phyloP scores from a whole-genome alignment of 169 alveolate genomes.

The Eimeria praecox region DNA sequence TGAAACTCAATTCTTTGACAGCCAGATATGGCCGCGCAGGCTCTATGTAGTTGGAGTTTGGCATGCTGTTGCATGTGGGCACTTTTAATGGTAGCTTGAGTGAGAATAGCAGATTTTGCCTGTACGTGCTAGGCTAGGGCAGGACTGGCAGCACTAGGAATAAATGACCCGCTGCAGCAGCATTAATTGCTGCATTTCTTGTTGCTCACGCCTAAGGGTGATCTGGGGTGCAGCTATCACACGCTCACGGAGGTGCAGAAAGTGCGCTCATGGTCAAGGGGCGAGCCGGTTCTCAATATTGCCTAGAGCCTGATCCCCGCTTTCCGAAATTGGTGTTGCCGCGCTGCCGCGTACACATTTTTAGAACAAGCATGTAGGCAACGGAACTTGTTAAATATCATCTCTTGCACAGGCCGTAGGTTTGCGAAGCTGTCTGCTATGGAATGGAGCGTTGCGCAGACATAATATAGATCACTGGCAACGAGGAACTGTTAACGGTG shows the following conservation, averaged over 20 bases:
- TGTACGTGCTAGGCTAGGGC: too few species aligned
- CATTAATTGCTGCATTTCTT: too few species aligned
- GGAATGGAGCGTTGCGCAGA: not conserved
- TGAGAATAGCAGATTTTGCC: too few species aligned
- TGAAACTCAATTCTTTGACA: not conserved
- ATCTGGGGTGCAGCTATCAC: not conserved
- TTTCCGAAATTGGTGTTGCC: not conserved
- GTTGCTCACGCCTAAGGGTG: not conserved
- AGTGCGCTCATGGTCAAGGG: not conserved
- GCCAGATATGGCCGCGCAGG: too few species aligned
- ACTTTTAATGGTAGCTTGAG: too few species aligned
- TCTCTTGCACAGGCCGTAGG: not conserved
- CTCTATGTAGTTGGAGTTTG: too few species aligned
- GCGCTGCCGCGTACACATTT: too few species aligned
- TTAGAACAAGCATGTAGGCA: not conserved
- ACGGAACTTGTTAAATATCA: not conserved
- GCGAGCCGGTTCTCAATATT: not conserved
- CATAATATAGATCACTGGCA: not conserved
- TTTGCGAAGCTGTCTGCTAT: not conserved
- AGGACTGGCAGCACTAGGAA: too few species aligned
- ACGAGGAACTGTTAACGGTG: not conserved
- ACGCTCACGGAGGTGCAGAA: not conserved
- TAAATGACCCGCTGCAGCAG: too few species aligned
- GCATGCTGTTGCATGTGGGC: too few species aligned
- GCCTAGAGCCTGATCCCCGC: not conserved